phyloP scores from a whole-genome alignment of 1,139 yeast species.

The Geotrichum australiense region DNA sequence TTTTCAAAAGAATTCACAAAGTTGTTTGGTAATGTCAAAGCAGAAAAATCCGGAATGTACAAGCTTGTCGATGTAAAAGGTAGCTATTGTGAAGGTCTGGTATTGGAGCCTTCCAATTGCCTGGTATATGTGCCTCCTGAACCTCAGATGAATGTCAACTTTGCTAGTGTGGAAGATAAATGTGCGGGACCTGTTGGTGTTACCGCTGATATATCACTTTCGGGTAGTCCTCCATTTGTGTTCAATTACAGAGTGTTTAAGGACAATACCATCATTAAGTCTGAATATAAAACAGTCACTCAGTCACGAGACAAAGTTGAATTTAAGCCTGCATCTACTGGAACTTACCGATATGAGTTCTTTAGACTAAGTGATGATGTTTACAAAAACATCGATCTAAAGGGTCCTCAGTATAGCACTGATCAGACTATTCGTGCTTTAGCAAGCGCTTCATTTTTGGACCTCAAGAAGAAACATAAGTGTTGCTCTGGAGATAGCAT shows the following conservation, averaged over 20 bases:
- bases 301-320: slow-evolving; percentile 46
- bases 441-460: slow-evolving; percentile 35
- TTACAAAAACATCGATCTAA: slow-evolving; percentile 31
- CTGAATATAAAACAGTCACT: slow-evolving; percentile 20
- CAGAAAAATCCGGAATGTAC: slow-evolving; percentile 59
- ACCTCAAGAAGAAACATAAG: slow-evolving; percentile 24
- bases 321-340: slow-evolving; percentile 75
- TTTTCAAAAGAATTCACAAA: slow-evolving; percentile 24
- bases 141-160: slow-evolving; percentile 39
- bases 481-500: slow-evolving; percentile 44
- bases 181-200: slow-evolving; percentile 93
- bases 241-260: slow-evolving; percentile 52
- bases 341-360: slow-evolving; percentile 70
- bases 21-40: slow-evolving; percentile 34
- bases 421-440: slow-evolving; percentile 34
- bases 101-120: slow-evolving; percentile 42
- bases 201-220: slow-evolving; percentile 54
- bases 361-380: slow-evolving; percentile 36
- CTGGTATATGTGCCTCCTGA: slow-evolving; percentile 43
- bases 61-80: slow-evolving; percentile 47
- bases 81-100: slow-evolving; percentile 57
- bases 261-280: slow-evolving; percentile 24
- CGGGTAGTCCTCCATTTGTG: slow-evolving; percentile 78
- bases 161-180: slow-evolving; percentile 59
- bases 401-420: slow-evolving; percentile 18